Percentiles rank a stretch among this genome's conserved stretches.
These are phyloP conservation scores for Leucosporidium scottii DNA, from an alignment of 768 basidiomycete genomes.

Conservation along the genomic window DNA sequence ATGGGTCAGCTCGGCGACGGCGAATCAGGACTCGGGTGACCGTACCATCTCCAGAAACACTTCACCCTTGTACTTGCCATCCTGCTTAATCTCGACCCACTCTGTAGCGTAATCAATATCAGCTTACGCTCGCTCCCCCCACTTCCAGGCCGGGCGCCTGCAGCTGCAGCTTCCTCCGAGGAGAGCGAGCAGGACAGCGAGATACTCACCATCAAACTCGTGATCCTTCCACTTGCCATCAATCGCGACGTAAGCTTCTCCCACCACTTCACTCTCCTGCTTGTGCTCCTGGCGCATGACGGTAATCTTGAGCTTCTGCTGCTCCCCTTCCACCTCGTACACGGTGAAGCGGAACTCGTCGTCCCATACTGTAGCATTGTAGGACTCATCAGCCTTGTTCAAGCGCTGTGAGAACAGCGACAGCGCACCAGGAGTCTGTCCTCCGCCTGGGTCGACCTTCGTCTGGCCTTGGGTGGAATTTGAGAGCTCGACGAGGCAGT, in stretches of 20 bases:
- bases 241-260: conserved; percentile 3
- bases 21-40: too few relatives aligned
- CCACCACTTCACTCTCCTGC: conserved; percentile 12
- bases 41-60: conserved; percentile 14
- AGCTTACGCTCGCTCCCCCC: neutral
- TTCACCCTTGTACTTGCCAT: conserved; percentile 19
- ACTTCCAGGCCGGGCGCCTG: neutral
- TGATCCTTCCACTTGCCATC: conserved; percentile 1
- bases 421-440: conserved; percentile 7
- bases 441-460: neutral
- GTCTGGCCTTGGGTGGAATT: neutral
- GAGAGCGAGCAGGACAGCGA: too few relatives aligned
- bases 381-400: neutral
- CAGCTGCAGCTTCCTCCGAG: too few relatives aligned
- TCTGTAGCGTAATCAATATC: neutral
- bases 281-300: conserved; percentile 3
- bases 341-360: conserved; percentile 19
- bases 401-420: neutral
- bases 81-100: conserved; percentile 6
- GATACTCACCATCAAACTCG: conserved; percentile 22
- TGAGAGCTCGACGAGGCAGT: neutral
- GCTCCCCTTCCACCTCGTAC: conserved; percentile 1
- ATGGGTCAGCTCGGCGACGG: too few relatives aligned
- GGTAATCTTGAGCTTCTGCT: neutral
- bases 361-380: conserved; percentile 13